Conservation (phyloP, 805 yeast species). For the Cyberlindnera maclurae region DNA sequence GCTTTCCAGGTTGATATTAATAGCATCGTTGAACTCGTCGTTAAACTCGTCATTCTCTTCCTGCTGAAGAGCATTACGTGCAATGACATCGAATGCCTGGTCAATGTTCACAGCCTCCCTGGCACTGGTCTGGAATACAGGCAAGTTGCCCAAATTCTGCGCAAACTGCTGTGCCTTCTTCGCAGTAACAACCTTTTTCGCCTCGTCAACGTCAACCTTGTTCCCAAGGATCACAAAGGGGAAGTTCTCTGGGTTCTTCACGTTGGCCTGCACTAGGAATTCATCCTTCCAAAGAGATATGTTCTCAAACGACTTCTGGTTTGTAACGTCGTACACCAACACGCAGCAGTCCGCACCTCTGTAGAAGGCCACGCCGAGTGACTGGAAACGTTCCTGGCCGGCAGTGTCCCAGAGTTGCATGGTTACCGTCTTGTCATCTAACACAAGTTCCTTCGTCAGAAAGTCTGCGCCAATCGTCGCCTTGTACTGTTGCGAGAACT, state of each 20-base stretch:
- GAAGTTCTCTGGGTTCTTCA: slow-evolving; percentile 87
- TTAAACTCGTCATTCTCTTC: slow-evolving; percentile 86
- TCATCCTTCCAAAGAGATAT: slow-evolving; percentile 93
- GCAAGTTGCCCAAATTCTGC: slow-evolving; percentile 65
- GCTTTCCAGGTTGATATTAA: slow-evolving; percentile 85
- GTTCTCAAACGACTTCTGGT: slow-evolving; percentile 86
- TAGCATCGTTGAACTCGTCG: slow-evolving; percentile 94
- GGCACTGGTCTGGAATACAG: slow-evolving; percentile 96
- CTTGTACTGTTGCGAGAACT: slow-evolving; percentile 91
- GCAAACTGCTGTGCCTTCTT: slow-evolving; percentile 59
- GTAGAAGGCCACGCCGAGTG: slow-evolving; percentile 93
- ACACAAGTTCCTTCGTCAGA: slow-evolving; percentile 78
- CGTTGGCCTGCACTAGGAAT: slow-evolving; percentile 88
- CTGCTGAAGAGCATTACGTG: slow-evolving; percentile 91
- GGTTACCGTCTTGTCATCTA: slow-evolving; percentile 58
- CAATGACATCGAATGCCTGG: slow-evolving; percentile 92
- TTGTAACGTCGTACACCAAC: slow-evolving; percentile 90
- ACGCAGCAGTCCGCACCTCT: slow-evolving; percentile 99
- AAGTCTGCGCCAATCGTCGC: slow-evolving; percentile 98
- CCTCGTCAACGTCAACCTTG: slow-evolving; percentile 90
- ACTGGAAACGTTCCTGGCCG: slow-evolving; percentile 96
- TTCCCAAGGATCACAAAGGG: slow-evolving; percentile 95
- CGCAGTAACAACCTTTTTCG: slow-evolving; percentile 62
- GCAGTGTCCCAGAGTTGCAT: slow-evolving; percentile 97
- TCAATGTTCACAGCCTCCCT: slow-evolving; percentile 94